These are phyloP conservation scores for Arabidopsis thaliana DNA, from an alignment of 345 rosid species.

Conservation along the genomic window DNA sequence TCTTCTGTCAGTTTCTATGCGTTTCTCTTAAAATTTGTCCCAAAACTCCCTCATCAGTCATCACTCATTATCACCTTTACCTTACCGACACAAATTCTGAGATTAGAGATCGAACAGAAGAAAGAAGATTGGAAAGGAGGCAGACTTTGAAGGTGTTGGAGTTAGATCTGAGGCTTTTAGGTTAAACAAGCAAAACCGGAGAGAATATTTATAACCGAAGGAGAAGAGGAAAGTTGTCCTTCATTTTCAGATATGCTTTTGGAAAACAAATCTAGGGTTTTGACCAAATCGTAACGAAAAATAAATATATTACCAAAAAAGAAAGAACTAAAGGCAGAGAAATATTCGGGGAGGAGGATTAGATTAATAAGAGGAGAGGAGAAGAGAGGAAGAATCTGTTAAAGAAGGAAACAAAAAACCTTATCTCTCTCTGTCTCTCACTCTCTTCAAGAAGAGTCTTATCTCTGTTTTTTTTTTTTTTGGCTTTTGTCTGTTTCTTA, in stretches of 20 bases:
- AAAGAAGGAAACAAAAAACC: constrained; percentile 38
- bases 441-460: constrained; percentile 40
- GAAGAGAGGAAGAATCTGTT: constrained; percentile 7
- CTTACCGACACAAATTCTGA: not conserved
- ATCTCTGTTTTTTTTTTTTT: constrained; percentile 32
- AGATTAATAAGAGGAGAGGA: constrained; percentile 19
- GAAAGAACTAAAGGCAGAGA: constrained; percentile 25
- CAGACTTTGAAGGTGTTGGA: constrained; percentile 14
- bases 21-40: constrained; percentile 29
- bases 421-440: constrained; percentile 38
- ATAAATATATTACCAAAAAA: constrained; percentile 7
- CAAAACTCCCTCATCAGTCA: constrained; percentile 16
- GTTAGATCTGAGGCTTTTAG: constrained; percentile 43
- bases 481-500: constrained; percentile 35
- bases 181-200: constrained; percentile 23
- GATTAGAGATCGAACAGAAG: constrained; percentile 6
- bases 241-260: constrained; percentile 19
- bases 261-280: constrained; percentile 44
- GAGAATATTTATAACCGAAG: constrained; percentile 33
- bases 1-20: constrained; percentile 94
- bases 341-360: constrained; percentile 18
- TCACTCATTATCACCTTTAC: not conserved
- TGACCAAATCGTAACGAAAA: constrained; percentile 34
- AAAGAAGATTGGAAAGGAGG: not conserved
- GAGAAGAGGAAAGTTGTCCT: constrained; percentile 35